phyloP scores from a whole-genome alignment of 2,329 filamentous ascomycete genomes.

The Alternaria longipes region DNA sequence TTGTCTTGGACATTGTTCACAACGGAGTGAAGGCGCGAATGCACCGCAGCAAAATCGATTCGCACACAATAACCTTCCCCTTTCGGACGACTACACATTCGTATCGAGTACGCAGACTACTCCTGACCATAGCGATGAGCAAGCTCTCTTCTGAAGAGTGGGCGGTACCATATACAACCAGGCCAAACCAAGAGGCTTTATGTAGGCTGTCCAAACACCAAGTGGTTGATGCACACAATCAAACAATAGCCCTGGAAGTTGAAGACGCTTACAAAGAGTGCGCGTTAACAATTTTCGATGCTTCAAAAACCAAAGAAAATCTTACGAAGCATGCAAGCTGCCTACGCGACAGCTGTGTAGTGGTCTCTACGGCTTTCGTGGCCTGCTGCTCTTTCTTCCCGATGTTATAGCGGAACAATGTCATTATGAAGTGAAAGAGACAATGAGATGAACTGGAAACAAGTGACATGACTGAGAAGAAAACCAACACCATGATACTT shows the following conservation, averaged over 20 bases:
- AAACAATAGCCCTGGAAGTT: neutral
- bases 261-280: neutral
- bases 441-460: neutral
- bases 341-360: neutral
- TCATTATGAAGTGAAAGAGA: neutral
- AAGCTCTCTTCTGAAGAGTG: too few relatives aligned
- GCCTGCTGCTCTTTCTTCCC: neutral
- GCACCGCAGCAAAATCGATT: neutral
- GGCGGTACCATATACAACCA: neutral
- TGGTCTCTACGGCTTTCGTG: neutral
- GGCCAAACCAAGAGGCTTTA: too few relatives aligned
- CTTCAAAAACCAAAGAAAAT: neutral
- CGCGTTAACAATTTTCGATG: neutral
- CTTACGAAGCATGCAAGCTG: neutral
- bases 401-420: neutral
- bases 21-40: conserved; percentile 4
- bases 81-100: neutral
- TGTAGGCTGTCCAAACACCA: neutral
- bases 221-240: neutral
- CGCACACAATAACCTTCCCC: neutral
- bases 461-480: neutral
- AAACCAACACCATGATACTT: neutral
- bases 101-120: neutral
- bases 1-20: conserved; percentile 14
- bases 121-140: neutral